Evolutionary conservation across 768 basidiomycete genomes (phyloP).

Genomic region (Boletus rubropictus): DNA sequence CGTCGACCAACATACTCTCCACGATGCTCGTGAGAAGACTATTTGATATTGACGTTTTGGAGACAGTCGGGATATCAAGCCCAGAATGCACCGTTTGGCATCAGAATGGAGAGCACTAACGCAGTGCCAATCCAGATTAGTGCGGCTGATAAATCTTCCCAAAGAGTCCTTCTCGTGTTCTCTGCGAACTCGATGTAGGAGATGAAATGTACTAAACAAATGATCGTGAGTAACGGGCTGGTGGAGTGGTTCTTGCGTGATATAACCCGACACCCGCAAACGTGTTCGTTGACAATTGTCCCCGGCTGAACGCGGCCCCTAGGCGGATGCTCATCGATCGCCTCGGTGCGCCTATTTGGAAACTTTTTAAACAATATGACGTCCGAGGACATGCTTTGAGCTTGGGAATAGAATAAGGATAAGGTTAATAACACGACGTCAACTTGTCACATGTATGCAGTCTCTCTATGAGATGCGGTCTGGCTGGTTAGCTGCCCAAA

Average conservation of each 20-base stretch:
- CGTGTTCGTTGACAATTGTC: conserved; percentile 8
- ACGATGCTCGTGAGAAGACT: conserved; percentile 3
- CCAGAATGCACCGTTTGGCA: conserved; percentile 15
- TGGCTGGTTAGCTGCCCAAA: background rate
- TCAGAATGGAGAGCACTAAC: conserved; percentile 14
- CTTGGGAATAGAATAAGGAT: conserved; percentile 11
- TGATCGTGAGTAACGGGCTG: conserved; percentile 19
- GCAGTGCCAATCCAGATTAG: conserved; percentile 21
- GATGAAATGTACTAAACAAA: conserved; percentile 3
- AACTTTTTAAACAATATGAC: background rate
- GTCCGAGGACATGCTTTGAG: conserved; percentile 18
- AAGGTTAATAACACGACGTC: conserved; percentile 13
- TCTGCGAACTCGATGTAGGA: conserved; percentile 6
- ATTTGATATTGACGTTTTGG: conserved; percentile 20
- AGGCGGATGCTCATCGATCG: conserved; percentile 29
- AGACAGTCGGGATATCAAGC: conserved; percentile 21
- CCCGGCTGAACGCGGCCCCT: conserved; percentile 7
- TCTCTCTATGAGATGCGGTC: background rate
- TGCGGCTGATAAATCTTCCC: conserved; percentile 22
- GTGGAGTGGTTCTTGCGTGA: conserved; percentile 13
- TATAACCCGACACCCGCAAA: conserved; percentile 11
- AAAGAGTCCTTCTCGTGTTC: conserved; percentile 4
- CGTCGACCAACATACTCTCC: conserved; percentile 11
- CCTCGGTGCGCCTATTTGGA: conserved; percentile 19
- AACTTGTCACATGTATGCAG: conserved; percentile 3